Evolutionary conservation across 352 stramenopile species (phyloP).

Genomic region (Bremia lactucae): DNA sequence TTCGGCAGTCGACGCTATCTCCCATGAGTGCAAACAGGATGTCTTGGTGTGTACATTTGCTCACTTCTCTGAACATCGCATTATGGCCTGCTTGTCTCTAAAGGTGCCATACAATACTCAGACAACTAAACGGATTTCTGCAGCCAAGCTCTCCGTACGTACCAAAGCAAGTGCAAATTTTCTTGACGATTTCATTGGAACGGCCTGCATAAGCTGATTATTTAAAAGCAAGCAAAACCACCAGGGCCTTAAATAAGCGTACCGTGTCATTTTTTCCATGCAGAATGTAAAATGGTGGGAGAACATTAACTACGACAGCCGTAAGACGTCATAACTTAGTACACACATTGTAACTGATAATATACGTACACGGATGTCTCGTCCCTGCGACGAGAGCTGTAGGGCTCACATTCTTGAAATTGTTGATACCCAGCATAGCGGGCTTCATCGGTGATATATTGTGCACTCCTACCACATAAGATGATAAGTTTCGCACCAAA

Average conservation of each 20-base stretch:
- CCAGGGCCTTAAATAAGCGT: not conserved
- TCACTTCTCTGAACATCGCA: slow-evolving; percentile 32
- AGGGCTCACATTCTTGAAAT: slow-evolving; percentile 47
- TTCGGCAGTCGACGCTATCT: slow-evolving; percentile 36
- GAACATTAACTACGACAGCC: slow-evolving; percentile 13
- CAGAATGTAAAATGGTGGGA: slow-evolving; percentile 46
- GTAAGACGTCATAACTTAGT: not conserved
- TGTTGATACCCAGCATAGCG: slow-evolving; percentile 45
- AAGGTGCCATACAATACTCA: not conserved
- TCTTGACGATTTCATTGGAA: slow-evolving; percentile 44
- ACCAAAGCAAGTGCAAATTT: slow-evolving; percentile 45
- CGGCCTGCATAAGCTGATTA: slow-evolving; percentile 22
- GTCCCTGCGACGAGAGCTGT: slow-evolving; percentile 26
- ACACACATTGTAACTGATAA: not conserved
- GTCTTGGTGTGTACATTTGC: slow-evolving; percentile 46
- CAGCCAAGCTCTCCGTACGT: not conserved
- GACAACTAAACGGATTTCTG: not conserved
- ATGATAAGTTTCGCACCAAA: too few species aligned
- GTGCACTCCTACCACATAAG: slow-evolving; percentile 41
- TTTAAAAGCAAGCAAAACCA: not conserved
- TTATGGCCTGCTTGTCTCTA: slow-evolving; percentile 33
- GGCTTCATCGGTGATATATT: slow-evolving; percentile 74
- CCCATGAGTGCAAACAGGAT: slow-evolving; percentile 64
- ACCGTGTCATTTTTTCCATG: slow-evolving; percentile 47
- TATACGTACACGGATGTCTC: slow-evolving; percentile 8